A percentile compares a stretch with the other conserved stretches of the same genome.
phyloP scores from a whole-genome alignment of 768 basidiomycete genomes.

The Cystobasidium ongulense region DNA sequence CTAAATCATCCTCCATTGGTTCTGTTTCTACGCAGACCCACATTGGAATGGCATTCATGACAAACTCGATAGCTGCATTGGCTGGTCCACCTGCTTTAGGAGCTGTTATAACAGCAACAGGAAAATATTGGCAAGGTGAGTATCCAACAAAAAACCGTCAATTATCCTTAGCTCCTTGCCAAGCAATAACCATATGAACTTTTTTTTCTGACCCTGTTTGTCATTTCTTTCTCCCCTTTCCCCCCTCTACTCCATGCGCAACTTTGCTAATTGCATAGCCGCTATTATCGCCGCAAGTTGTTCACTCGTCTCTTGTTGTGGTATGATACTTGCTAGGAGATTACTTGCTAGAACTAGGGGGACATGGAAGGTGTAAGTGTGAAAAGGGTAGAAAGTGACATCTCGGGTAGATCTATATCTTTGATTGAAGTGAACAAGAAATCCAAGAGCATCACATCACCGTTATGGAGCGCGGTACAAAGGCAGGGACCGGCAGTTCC shows the following conservation, averaged over 20 bases:
- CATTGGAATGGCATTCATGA: slow-evolving; percentile 22
- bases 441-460: too few relatives aligned
- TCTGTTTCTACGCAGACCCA: slow-evolving; percentile 1
- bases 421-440: not conserved
- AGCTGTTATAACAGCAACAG: slow-evolving; percentile 29
- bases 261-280: not conserved
- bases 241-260: not conserved
- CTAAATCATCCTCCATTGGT: not conserved
- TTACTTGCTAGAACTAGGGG: not conserved
- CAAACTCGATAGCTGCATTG: slow-evolving; percentile 6
- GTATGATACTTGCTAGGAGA: not conserved
- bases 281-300: slow-evolving; percentile 14
- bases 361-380: slow-evolving; percentile 22
- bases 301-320: not conserved
- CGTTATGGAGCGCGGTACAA: too few relatives aligned
- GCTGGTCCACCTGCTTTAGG: slow-evolving; percentile 23
- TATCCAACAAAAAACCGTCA: not conserved
- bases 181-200: not conserved
- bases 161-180: not conserved
- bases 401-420: not conserved
- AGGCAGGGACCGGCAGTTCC: too few relatives aligned
- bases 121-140: slow-evolving; percentile 23
- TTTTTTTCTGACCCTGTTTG: not conserved
- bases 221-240: not conserved
- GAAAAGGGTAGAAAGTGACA: slow-evolving; percentile 30